These are phyloP conservation scores for Mycena sanguinolenta DNA, from an alignment of 768 basidiomycete genomes.

Conservation along the genomic window DNA sequence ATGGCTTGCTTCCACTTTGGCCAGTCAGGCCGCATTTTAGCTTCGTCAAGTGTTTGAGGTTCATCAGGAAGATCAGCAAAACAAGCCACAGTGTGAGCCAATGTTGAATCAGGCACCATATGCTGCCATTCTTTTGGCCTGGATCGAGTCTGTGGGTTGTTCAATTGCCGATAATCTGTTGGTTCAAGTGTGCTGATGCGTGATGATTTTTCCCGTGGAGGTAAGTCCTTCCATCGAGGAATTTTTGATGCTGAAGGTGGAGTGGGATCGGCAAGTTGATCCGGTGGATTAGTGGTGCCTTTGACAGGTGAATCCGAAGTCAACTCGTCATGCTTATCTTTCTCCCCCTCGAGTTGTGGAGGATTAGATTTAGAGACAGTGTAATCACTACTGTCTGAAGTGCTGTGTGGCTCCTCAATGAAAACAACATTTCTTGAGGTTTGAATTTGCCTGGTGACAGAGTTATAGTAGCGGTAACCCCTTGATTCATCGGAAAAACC, in stretches of 20 bases:
- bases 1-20: slow-evolving; percentile 39
- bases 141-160: no score
- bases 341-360: slow-evolving; percentile 10
- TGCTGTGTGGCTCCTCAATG: not conserved
- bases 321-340: no score
- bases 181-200: no score
- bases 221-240: no score
- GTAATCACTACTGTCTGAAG: no score
- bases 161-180: no score
- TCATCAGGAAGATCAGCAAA: slow-evolving; percentile 1
- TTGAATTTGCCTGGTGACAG: not conserved
- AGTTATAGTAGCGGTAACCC: slow-evolving; percentile 13
- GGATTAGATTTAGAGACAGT: no score
- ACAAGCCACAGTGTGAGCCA: slow-evolving; percentile 33
- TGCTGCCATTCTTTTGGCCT: no score
- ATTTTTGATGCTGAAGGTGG: no score
- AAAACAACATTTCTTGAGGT: slow-evolving; percentile 14
- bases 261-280: no score
- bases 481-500: slow-evolving; percentile 16
- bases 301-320: not conserved
- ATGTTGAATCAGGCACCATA: slow-evolving; percentile 54
- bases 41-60: no score
- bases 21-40: slow-evolving; percentile 8
- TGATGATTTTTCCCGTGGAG: no score
- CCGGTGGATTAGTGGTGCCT: not conserved